Evolutionary conservation across 2,329 filamentous ascomycete genomes (phyloP).

Genomic region (Epichloe coenophiala): DNA sequence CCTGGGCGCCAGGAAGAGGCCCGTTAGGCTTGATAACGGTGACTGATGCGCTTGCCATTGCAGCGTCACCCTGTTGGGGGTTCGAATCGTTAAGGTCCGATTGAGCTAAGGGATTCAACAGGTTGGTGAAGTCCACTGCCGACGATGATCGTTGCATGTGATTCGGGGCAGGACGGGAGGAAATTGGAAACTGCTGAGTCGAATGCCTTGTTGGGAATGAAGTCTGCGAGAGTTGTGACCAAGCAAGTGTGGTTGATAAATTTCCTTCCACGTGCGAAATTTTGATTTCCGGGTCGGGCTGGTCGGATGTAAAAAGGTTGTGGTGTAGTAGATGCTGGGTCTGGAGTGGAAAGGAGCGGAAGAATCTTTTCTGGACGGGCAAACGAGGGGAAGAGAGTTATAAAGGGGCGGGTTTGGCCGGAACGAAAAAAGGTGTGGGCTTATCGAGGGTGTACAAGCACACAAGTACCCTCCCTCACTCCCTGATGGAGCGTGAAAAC

Average conservation of each 20-base stretch:
- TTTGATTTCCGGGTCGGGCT: neutral
- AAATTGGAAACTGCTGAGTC: neutral
- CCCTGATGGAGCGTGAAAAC: neutral
- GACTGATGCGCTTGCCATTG: constrained; percentile 38
- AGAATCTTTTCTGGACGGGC: constrained; percentile 10
- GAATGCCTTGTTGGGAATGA: neutral
- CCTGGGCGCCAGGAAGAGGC: constrained; percentile 47
- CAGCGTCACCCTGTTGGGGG: constrained; percentile 21
- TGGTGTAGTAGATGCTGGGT: neutral
- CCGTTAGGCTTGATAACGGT: constrained; percentile 49
- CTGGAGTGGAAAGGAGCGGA: constrained; percentile 9
- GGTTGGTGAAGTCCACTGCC: constrained; percentile 62
- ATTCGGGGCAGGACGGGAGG: constrained; percentile 19
- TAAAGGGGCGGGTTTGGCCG: constrained; percentile 21
- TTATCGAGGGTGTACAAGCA: constrained; percentile 7
- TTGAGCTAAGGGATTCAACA: constrained; percentile 46
- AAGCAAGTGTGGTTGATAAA: neutral
- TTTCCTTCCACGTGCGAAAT: neutral
- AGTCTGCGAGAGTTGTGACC: neutral
- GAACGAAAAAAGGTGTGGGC: constrained; percentile 12
- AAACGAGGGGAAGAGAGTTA: constrained; percentile 13
- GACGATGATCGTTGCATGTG: constrained; percentile 66
- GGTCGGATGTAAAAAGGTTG: neutral
- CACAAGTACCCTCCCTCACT: constrained; percentile 6
- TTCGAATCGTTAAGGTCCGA: constrained; percentile 13